Base-by-base conservation (phyloP, 176 grass and related monocot genomes). In the Bolboschoenus planiculmis region DNA sequence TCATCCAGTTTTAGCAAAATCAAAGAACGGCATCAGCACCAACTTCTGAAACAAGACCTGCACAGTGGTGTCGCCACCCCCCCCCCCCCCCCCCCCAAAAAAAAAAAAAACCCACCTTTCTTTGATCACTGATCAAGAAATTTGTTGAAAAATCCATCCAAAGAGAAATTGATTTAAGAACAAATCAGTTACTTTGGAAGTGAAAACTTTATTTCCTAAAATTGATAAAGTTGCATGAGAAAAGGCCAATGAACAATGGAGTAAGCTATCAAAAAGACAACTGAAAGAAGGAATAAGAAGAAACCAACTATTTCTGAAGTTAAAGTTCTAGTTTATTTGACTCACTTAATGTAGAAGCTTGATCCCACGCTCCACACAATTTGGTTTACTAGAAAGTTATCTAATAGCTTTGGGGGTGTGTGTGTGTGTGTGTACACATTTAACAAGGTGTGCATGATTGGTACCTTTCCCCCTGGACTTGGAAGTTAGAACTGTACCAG, bases 351-450 rank as follows among this genome's bases (percentile, higher is more conserved):
- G 24, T 43, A 48, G 54, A 42, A 60, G 39, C 37, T 64, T 63
- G 26, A 65, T 42, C 15, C 40, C 79, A 65, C 54, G 24, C 18
- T 29, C 31, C 16, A 47, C 8, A 26, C 23, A 81, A 81, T 61
- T 62, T 81, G 54, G 56, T 82, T 82, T 59, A 82, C 40, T 2
- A 43, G 24, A 27, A 63, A 82, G 57, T 16, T 43, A 64, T 34
- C 21, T 29, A 27, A 61, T 64, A 40, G 79, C 57, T 78, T n/a
- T n/a, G n/a, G n/a, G n/a, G n/a, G n/a, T n/a, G n/a, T n/a, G n/a
- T n/a, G n/a, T 77, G 23, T 81, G 57, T 81, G 47, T 81, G 43
- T 81, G 59, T 48, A 82, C 9, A 66, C 79, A 40, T 8, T 82
- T 62, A n/a, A 5, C 4, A 82, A 64, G 46, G 24, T 77, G 72